phyloP scores from a whole-genome alignment of 768 basidiomycete genomes.

The Rhizopogon sp. region DNA sequence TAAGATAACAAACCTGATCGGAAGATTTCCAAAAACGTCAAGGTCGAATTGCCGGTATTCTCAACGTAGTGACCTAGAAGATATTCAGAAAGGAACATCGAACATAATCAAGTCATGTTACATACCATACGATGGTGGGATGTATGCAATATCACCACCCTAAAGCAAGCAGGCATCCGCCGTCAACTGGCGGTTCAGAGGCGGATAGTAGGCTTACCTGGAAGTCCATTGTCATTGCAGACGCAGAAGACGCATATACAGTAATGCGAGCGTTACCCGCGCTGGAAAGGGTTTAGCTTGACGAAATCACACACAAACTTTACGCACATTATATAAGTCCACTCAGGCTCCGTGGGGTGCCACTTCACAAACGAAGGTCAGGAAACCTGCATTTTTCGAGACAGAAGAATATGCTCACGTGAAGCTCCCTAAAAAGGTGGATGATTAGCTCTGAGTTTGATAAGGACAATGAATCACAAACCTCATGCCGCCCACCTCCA shows the following conservation, averaged over 20 bases:
- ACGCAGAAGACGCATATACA: slow-evolving; percentile 33
- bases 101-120: neutral
- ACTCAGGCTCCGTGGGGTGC: slow-evolving; percentile 48
- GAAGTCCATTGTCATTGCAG: slow-evolving; percentile 42
- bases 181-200: neutral
- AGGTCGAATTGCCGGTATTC: slow-evolving; percentile 55
- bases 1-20: slow-evolving; percentile 36
- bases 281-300: slow-evolving; percentile 15
- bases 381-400: neutral
- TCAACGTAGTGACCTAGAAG: slow-evolving; percentile 59
- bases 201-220: slow-evolving; percentile 21
- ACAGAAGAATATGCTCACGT: slow-evolving; percentile 26
- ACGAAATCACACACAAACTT: neutral
- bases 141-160: slow-evolving; percentile 24
- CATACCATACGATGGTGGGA: slow-evolving; percentile 20
- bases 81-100: neutral
- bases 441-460: neutral
- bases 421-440: slow-evolving; percentile 33
- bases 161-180: slow-evolving; percentile 11
- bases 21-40: slow-evolving; percentile 61
- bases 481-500: slow-evolving; percentile 61
- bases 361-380: slow-evolving; percentile 25
- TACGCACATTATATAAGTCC: slow-evolving; percentile 37
- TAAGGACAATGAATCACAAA: slow-evolving; percentile 15
- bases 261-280: slow-evolving; percentile 38